Evolutionary conservation across 495 filamentous ascomycete genomes (phyloP).

Genomic region (Aspergillus olivimuriae): DNA sequence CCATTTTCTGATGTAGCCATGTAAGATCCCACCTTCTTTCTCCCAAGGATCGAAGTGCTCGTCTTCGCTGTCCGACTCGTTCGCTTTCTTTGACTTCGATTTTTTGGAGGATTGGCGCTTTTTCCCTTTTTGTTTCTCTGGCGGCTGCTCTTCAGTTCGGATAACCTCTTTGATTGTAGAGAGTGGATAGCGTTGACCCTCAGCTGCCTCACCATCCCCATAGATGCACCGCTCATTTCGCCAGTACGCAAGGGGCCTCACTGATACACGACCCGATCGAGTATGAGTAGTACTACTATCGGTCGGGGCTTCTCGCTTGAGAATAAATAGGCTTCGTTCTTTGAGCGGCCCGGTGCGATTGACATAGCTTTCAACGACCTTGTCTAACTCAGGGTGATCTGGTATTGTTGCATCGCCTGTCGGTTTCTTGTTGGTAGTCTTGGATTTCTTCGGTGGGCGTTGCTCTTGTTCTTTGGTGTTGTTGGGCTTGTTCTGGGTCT

Average conservation of each 20-base stretch:
- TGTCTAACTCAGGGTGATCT: constrained; percentile 30
- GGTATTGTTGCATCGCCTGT: constrained; percentile 8
- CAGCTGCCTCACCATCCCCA: constrained; percentile 48
- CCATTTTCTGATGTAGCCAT: constrained; percentile 53
- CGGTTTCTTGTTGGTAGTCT: constrained; percentile 16
- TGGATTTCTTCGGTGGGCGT: constrained; percentile 32
- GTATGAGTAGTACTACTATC: constrained; percentile 43
- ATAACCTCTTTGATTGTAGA: constrained; percentile 68
- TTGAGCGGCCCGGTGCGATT: constrained; percentile 41
- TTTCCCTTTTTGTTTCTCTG: constrained; percentile 27
- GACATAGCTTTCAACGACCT: constrained; percentile 37
- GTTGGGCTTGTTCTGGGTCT: constrained; percentile 15
- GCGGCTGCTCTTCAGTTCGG: constrained; percentile 58
- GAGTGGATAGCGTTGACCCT: constrained; percentile 49
- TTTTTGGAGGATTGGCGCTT: constrained; percentile 29
- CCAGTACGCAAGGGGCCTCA: constrained; percentile 83
- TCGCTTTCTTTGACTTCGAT: constrained; percentile 31
- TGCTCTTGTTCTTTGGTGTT: constrained; percentile 20
- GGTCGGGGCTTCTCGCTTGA: constrained; percentile 60
- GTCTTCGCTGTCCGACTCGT: constrained; percentile 41
- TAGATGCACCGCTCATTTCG: constrained; percentile 72
- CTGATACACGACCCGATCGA: constrained; percentile 50
- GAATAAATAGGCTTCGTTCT: constrained; percentile 59
- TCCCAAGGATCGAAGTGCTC: constrained; percentile 57
- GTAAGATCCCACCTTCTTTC: constrained; percentile 48